phyloP scores from a whole-genome alignment of 768 basidiomycete species.

The Porphyrellus cyaneotinctus region DNA sequence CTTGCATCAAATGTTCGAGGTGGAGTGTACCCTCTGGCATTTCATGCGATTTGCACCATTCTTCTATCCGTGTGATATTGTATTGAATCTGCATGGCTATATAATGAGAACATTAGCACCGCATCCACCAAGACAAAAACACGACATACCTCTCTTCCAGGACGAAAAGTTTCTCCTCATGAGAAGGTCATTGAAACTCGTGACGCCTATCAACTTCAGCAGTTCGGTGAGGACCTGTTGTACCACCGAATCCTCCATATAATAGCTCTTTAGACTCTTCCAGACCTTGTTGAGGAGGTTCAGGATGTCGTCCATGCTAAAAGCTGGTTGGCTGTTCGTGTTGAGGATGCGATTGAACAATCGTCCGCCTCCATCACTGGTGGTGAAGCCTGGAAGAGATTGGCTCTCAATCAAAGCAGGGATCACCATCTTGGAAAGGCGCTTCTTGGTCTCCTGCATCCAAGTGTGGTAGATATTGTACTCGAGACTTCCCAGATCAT shows the following conservation, averaged over 20 bases:
- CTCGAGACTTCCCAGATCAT: slow-evolving; percentile 96
- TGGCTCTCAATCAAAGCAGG: slow-evolving; percentile 98
- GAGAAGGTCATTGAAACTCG: slow-evolving; percentile 95
- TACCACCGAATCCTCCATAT: slow-evolving; percentile 95
- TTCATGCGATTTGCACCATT: slow-evolving; percentile 99
- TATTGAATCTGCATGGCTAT: slow-evolving; percentile 99
- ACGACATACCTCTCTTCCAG: slow-evolving; percentile 89
- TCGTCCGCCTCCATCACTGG: slow-evolving; percentile 87
- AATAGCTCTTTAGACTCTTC: slow-evolving; percentile 97
- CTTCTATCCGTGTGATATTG: slow-evolving; percentile 95
- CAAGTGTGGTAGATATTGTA: slow-evolving; percentile 99
- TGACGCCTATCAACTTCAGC: slow-evolving; percentile 91
- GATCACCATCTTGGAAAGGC: slow-evolving; percentile 94
- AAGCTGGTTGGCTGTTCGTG: slow-evolving; percentile 83
- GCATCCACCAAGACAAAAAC: background rate
- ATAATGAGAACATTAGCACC: slow-evolving; percentile 1
- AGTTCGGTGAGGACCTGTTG: slow-evolving; percentile 95
- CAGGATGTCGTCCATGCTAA: slow-evolving; percentile 96
- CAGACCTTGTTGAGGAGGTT: slow-evolving; percentile 96
- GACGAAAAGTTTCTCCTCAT: slow-evolving; percentile 99
- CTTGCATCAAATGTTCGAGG: slow-evolving; percentile 98
- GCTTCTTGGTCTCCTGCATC: slow-evolving; percentile 98
- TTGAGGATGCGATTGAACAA: slow-evolving; percentile 91
- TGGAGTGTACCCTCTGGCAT: slow-evolving; percentile 99
- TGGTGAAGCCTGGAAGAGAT: slow-evolving; percentile 95